Evolutionary conservation across 345 rosid species (phyloP), one percentile per base, ranked within the genome.

Genomic region (Iberis pinnata): DNA sequence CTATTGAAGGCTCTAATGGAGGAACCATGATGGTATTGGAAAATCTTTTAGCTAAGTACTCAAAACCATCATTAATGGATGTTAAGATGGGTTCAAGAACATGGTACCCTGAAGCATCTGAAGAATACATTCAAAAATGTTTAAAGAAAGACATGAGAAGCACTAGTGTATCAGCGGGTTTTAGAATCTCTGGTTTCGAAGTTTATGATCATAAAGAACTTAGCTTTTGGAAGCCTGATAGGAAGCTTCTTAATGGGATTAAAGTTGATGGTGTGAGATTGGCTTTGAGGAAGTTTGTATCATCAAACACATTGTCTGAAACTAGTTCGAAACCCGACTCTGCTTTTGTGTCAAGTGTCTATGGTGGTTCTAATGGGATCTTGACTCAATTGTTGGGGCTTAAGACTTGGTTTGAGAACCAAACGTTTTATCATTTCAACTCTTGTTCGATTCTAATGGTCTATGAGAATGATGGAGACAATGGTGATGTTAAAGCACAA

Each of bases 81-180:
- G 63, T 86, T 29, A 88, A 93, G 77, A 82, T 88, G 63, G 99
- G 99, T 67, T 71, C 95, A 24, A 76, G 99, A 67, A 93, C 99
- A 36, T 88, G 99, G 99, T 81, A 88, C 61, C 94, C 94, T 8
- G 71, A 75, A 57, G 90, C 90, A 16, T 67, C 87, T 12, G 80
- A 93, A 40, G 76, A 82, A 31, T 88, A 93, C 67, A 68, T 80
- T 49, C 68, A 73, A 18, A 76, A 56, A 52, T 88, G 97, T 63
- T 31, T 83, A 3, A 55, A 43, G 77, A 88, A 86, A 74, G 99
- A 88, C 65, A 65, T 49, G 10, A 55, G 44, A 43, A 65, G 70
- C 65, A 83, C 90, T 32, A 75, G 75, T 11, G 63, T 73, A 27
- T 61, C 58, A 0, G 63, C 88, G 19, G 99, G 97, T 11, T 88